Evolutionary conservation across 306 rosid species (phyloP), one percentile per base, ranked within the genome.

Genomic region (Inga laurina): DNA sequence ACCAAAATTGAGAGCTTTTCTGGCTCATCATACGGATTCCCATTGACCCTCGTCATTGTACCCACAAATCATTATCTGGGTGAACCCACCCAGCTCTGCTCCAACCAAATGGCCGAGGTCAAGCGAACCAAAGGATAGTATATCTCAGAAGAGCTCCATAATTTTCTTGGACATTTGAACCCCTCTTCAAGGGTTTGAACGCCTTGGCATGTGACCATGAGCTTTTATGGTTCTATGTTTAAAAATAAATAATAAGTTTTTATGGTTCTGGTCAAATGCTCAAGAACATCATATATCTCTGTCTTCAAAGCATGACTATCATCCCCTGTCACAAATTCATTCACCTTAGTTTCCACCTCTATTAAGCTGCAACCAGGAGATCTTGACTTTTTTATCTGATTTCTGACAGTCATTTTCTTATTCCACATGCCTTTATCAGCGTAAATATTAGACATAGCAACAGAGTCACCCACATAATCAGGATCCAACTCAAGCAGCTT

Each of bases 351-450:
- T 83, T 76, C 90, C 82, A 85, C 88, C 78, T 86, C 90, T 73
- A 91, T 87, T 70, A 87, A 85, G 72, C 91, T 86, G 75, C 80
- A 79, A n/a, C 86, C 90, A 85, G 86, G 92, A 30, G 86, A 13
- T 79, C 88, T 89, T 68, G 88, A 72, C 46, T 35, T 76, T 77
- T 78, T 86, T 67, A 88, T 85, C 70, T 82, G 88, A 74, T 80
- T 84, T 84, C 91, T 85, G 45, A 83, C 87, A 66, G 62, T 35
- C 79, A 88, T 59, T 82, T 91, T 90, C 78, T 77, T 79, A 48
- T 87, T 75, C 95, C 93, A 90, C 93, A 91, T 80, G 52, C 90
- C 91, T 81, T 86, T 87, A 51, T 88, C 62, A 0, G 93, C 96
- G 69, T 88, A 86, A 22, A 92, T 84, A 80, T 92, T 92, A 66